Conservation (phyloP, 129 eudicot genomes). For the Mikania micrantha region DNA sequence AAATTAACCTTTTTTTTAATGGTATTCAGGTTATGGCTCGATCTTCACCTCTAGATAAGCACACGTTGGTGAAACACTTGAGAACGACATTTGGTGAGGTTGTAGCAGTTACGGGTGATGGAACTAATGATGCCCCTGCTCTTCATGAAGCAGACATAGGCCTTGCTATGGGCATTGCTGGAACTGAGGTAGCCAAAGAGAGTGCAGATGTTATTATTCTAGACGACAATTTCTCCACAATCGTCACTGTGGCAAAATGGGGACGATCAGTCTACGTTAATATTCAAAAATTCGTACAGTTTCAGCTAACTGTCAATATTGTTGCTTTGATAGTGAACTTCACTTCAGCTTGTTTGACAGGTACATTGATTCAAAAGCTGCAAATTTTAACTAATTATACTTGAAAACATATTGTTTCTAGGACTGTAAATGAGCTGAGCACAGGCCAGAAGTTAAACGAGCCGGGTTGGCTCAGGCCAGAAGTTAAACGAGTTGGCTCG, state of each 20-base stretch:
- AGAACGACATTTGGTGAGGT: slow-evolving; percentile 89
- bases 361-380: slow-evolving; percentile 18
- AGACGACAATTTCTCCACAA: slow-evolving; percentile 97
- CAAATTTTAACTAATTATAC: neutral
- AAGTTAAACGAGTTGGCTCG: too few relatives aligned
- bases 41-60: slow-evolving; percentile 95
- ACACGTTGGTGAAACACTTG: slow-evolving; percentile 81
- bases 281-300: slow-evolving; percentile 96
- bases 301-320: slow-evolving; percentile 90
- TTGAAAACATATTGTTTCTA: neutral
- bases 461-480: too few relatives aligned
- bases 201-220: slow-evolving; percentile 97
- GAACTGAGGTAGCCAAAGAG: slow-evolving; percentile 99
- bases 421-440: too few relatives aligned
- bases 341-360: slow-evolving; percentile 91
- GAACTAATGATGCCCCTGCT: slow-evolving; percentile 99
- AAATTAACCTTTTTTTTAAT: too few relatives aligned
- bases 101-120: slow-evolving; percentile 99
- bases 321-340: slow-evolving; percentile 92
- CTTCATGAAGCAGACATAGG: slow-evolving; percentile 99
- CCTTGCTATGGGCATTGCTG: slow-evolving; percentile 99
- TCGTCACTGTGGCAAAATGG: slow-evolving; percentile 96
- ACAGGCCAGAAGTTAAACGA: too few relatives aligned
- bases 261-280: slow-evolving; percentile 91
- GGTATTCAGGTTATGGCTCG: slow-evolving; percentile 92